These are phyloP conservation scores for Aspergillus novofumigatus DNA, from an alignment of 2,329 filamentous ascomycete species.

Conservation along the genomic window DNA sequence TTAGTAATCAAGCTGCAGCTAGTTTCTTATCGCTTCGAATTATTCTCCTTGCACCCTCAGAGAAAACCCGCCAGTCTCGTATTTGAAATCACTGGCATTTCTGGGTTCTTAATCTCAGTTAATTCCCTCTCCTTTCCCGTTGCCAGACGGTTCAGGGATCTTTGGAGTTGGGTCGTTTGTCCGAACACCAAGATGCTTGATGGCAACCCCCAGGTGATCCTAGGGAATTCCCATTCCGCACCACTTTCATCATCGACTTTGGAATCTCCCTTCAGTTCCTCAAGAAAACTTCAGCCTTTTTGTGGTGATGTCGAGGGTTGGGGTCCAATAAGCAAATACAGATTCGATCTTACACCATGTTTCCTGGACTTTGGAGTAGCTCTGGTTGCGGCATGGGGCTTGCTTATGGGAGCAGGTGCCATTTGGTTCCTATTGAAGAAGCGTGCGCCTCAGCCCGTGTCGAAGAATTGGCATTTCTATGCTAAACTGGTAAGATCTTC, in stretches of 20 bases:
- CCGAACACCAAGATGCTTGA: conserved; percentile 31
- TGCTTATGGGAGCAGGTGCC: conserved; percentile 71
- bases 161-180: conserved; percentile 18
- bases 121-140: not conserved
- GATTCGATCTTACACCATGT: conserved; percentile 95
- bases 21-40: not conserved
- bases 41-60: not conserved
- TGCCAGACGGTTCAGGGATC: conserved; percentile 17
- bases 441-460: conserved; percentile 61
- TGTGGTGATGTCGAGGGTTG: conserved; percentile 90
- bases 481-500: conserved; percentile 68
- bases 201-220: conserved; percentile 31
- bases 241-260: conserved; percentile 22
- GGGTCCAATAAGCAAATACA: conserved; percentile 81
- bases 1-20: not conserved
- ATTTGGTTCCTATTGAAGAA: conserved; percentile 74
- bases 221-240: conserved; percentile 28
- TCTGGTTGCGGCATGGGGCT: conserved; percentile 70
- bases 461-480: conserved; percentile 91
- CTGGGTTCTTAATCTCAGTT: not conserved
- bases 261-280: conserved; percentile 22
- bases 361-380: conserved; percentile 92
- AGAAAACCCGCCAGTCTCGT: not conserved
- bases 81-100: not conserved
- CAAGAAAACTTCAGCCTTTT: conserved; percentile 57